Evolutionary conservation across 1,284 basidiomycete genomes (phyloP).

Genomic region (Ceratobasidium sp.): DNA sequence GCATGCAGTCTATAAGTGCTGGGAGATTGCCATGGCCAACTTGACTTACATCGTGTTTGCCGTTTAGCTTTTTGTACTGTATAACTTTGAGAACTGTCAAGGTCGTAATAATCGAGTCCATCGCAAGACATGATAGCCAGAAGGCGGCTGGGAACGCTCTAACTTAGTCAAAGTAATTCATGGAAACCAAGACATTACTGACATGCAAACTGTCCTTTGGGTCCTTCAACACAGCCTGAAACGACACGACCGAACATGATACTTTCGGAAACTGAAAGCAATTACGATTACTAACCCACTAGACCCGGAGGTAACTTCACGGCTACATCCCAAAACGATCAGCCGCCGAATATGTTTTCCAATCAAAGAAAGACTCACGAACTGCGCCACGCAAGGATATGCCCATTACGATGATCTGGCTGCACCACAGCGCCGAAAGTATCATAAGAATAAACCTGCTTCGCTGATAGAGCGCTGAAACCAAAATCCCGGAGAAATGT

Average conservation of each 20-base stretch:
- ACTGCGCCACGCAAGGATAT: neutral
- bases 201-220: neutral
- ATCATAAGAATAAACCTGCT: neutral
- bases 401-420: constrained; percentile 20
- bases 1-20: neutral
- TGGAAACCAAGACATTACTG: neutral
- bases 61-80: neutral
- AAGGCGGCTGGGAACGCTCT: neutral
- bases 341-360: too few species aligned
- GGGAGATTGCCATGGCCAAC: neutral
- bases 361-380: neutral
- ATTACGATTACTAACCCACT: neutral
- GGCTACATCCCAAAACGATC: too few species aligned
- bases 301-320: neutral
- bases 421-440: neutral
- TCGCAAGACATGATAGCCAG: constrained; percentile 16
- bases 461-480: constrained; percentile 16
- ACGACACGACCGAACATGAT: neutral
- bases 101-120: constrained; percentile 1
- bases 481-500: too few species aligned
- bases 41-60: constrained; percentile 7
- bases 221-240: constrained; percentile 5
- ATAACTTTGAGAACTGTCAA: neutral
- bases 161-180: neutral
- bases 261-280: too few species aligned